A percentile compares a stretch with the other conserved stretches of the same genome.
phyloP scores from a whole-genome alignment of 179 eudicot species.

The Beta corolliflora region DNA sequence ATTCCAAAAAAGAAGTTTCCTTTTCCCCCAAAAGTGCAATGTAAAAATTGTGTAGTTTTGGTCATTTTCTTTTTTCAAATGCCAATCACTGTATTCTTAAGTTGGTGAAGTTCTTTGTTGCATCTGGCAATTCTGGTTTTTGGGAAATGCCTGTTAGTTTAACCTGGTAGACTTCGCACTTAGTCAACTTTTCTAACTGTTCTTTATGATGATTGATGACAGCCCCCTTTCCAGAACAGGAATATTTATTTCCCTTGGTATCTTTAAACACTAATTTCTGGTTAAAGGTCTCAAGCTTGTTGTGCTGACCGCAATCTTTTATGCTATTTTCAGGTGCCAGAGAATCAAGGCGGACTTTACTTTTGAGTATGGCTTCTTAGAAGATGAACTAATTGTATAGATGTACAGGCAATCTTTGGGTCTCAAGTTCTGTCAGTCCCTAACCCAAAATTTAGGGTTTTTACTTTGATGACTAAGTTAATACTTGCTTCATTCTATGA shows the following conservation, averaged over 20 bases:
- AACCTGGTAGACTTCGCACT: too few species aligned
- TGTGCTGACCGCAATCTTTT: conserved; percentile 6
- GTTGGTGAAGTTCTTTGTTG: neutral
- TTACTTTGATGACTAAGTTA: neutral
- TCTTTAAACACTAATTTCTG: neutral
- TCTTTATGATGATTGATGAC: too few species aligned
- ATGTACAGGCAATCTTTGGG: conserved; percentile 18
- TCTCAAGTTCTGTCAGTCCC: neutral
- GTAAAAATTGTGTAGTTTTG: too few species aligned
- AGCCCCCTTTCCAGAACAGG: too few species aligned
- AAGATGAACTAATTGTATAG: conserved; percentile 85
- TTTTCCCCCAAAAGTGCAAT: too few species aligned
- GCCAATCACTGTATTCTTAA: neutral
- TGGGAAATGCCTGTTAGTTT: too few species aligned
- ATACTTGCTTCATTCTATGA: neutral
- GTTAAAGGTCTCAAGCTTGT: neutral
- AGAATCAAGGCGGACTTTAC: conserved; percentile 86
- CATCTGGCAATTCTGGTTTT: neutral
- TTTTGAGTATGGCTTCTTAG: conserved; percentile 88
- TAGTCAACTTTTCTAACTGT: too few species aligned
- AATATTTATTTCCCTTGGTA: too few species aligned
- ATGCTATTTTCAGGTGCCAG: conserved; percentile 72
- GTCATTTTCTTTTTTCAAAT: neutral
- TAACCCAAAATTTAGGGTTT: neutral
- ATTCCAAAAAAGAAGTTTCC: too few species aligned